These are phyloP conservation scores for Euphorbia pulcherrima DNA, from an alignment of 345 rosid genomes.

Conservation along the genomic window DNA sequence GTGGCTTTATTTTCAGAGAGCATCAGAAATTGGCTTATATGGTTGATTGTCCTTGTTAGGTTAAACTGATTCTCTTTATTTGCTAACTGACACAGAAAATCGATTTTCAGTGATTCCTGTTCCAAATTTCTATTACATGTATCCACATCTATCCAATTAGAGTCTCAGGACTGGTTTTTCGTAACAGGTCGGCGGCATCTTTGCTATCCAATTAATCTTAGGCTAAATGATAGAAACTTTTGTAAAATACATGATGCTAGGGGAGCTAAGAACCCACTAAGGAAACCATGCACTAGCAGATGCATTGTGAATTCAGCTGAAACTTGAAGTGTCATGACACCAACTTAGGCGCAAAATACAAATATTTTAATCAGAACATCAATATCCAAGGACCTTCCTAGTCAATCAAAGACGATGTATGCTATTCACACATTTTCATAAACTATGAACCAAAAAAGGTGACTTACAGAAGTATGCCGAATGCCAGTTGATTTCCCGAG, in stretches of 20 bases:
- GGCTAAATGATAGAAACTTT: neutral
- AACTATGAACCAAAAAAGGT: constrained; percentile 10
- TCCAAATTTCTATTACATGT: neutral
- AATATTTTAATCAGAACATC: neutral
- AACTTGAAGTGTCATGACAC: too few species aligned
- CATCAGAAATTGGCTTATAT: neutral
- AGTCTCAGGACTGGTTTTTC: neutral
- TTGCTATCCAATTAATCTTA: neutral
- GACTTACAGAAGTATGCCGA: constrained; percentile 84
- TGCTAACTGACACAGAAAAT: neutral
- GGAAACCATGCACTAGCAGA: neutral
- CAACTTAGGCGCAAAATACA: too few species aligned
- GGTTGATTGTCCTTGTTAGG: neutral
- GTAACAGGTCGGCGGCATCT: neutral
- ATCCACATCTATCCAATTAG: neutral
- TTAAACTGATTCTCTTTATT: too few species aligned
- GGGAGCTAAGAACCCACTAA: constrained; percentile 6
- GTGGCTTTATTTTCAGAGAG: too few species aligned
- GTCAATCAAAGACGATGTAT: too few species aligned
- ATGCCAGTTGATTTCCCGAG: constrained; percentile 93
- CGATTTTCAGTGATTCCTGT: too few species aligned
- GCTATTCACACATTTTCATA: neutral
- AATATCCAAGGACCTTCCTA: too few species aligned
- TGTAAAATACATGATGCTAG: neutral
- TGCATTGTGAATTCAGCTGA: neutral